Evolutionary conservation across 1,284 basidiomycete species (phyloP).

Genomic region (Spongiforma sp.): DNA sequence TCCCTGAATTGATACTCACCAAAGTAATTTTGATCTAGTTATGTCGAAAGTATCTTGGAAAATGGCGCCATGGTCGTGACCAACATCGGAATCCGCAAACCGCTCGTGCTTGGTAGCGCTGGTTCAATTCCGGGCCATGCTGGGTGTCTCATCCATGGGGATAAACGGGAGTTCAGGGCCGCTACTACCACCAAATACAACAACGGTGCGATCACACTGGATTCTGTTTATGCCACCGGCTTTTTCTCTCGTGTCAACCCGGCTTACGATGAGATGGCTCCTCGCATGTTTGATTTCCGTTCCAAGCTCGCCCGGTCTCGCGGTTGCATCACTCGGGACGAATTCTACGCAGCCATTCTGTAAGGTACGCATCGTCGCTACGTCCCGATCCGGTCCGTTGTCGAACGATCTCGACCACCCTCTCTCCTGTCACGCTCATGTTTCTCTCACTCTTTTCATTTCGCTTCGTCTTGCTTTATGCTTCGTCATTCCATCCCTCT

Average conservation of each 20-base stretch:
- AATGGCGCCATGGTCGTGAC: conserved; percentile 36
- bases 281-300: conserved; percentile 29
- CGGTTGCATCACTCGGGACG: conserved; percentile 25
- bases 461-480: no score
- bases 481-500: no score
- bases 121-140: conserved; percentile 26
- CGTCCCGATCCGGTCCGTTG: no score
- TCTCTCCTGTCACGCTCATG: no score
- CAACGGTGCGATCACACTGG: conserved; percentile 30
- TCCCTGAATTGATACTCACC: not conserved
- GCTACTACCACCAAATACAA: conserved; percentile 29
- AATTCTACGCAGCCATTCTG: conserved; percentile 32
- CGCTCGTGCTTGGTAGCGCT: conserved; percentile 26
- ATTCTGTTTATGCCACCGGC: conserved; percentile 35
- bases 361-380: no score
- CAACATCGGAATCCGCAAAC: conserved; percentile 32
- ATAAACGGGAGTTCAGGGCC: conserved; percentile 35
- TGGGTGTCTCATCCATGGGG: conserved; percentile 30
- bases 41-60: conserved; percentile 36
- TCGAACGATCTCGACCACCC: no score
- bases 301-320: conserved; percentile 24
- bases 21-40: conserved; percentile 17
- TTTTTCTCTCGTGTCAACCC: conserved; percentile 32
- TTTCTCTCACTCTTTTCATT: no score
- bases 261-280: conserved; percentile 26